phyloP scores from a whole-genome alignment of 495 filamentous ascomycete genomes.

The Daldinia vernicosa region DNA sequence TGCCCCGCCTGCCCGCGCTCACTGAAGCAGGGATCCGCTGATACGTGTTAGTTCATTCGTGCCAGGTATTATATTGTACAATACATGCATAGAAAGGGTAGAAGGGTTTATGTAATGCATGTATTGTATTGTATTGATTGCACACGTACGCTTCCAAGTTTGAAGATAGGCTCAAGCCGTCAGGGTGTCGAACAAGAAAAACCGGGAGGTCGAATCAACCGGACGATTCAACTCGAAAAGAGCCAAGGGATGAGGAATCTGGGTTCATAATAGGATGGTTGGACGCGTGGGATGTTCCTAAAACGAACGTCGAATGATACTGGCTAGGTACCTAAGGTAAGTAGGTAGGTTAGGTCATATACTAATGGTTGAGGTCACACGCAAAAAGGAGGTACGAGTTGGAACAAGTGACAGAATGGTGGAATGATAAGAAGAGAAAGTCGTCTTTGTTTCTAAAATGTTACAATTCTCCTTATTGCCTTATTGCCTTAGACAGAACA shows the following conservation, averaged over 20 bases:
- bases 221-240: neutral
- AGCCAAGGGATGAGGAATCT: conserved; percentile 1
- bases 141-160: conserved; percentile 4
- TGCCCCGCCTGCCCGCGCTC: conserved; percentile 32
- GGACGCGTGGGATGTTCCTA: conserved; percentile 11
- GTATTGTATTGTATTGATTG: neutral
- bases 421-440: neutral
- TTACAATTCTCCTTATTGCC: neutral
- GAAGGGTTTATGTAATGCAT: neutral
- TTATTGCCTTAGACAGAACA: neutral
- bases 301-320: conserved; percentile 11
- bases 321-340: neutral
- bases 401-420: neutral
- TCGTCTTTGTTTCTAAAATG: neutral
- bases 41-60: conserved; percentile 41
- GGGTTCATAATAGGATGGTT: conserved; percentile 9
- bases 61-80: conserved; percentile 37
- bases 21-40: conserved; percentile 34
- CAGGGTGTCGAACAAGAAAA: neutral
- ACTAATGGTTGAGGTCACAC: conserved; percentile 26
- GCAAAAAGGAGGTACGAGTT: conserved; percentile 26
- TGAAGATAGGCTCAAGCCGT: neutral
- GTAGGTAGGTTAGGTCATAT: no score
- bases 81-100: conserved; percentile 11
- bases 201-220: neutral